Conservation (phyloP, 73 alveolate species). For the Uronychia setigera region DNA sequence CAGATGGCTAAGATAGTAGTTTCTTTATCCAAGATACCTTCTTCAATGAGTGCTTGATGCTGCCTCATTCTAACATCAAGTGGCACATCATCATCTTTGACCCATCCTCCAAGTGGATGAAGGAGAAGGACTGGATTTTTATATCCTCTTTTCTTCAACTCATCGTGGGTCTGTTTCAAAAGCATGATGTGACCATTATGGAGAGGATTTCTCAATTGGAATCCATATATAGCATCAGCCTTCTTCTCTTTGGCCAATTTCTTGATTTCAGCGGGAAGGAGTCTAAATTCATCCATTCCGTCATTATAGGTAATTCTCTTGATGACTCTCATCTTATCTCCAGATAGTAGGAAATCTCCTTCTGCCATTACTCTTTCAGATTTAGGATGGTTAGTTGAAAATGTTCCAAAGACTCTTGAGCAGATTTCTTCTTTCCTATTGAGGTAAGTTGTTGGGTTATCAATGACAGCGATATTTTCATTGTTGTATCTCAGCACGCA, state of each 20-base stretch:
- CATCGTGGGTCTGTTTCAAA: slow-evolving; percentile 52
- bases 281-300: slow-evolving; percentile 58
- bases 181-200: slow-evolving; percentile 72
- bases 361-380: slow-evolving; percentile 55
- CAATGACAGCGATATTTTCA: slow-evolving; percentile 62
- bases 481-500: slow-evolving; percentile 50
- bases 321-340: slow-evolving; percentile 39
- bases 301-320: slow-evolving; percentile 48
- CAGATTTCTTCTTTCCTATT: slow-evolving; percentile 66
- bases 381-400: slow-evolving; percentile 54
- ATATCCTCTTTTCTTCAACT: slow-evolving; percentile 48
- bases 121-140: slow-evolving; percentile 60
- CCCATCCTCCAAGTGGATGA: slow-evolving; percentile 77
- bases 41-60: slow-evolving; percentile 69
- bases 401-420: slow-evolving; percentile 57
- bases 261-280: slow-evolving; percentile 45
- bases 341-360: slow-evolving; percentile 59
- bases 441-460: slow-evolving; percentile 41
- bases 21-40: slow-evolving; percentile 44
- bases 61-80: slow-evolving; percentile 53
- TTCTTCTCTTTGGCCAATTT: slow-evolving; percentile 32
- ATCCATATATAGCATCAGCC: slow-evolving; percentile 70
- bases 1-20: slow-evolving; percentile 66
- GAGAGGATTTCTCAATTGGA: slow-evolving; percentile 70
- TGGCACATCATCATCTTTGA: slow-evolving; percentile 72